Evolutionary conservation across 108 stramenopile genomes (phyloP).

Genomic region (Cylindrotheca fusiformis): DNA sequence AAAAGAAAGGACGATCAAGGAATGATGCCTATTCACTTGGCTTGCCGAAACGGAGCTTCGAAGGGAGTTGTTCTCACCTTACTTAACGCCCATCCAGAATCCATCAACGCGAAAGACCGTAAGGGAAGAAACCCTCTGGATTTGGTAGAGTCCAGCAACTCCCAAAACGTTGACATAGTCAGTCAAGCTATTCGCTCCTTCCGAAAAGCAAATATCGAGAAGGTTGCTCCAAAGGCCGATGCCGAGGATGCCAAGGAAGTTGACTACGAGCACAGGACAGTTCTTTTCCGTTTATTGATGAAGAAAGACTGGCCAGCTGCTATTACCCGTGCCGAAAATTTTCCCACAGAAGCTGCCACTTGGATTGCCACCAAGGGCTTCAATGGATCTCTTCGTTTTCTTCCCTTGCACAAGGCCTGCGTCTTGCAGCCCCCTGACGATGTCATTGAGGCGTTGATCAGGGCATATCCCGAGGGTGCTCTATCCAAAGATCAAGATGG

Average conservation of each 20-base stretch:
- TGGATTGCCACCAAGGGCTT: conserved; percentile 92
- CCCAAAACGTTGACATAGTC: conserved; percentile 82
- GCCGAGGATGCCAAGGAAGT: conserved; percentile 49
- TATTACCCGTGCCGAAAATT: conserved; percentile 44
- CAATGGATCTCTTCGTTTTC: conserved; percentile 86
- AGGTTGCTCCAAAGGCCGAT: conserved; percentile 1
- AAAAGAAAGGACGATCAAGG: conserved; percentile 88
- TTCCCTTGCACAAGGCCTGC: conserved; percentile 89
- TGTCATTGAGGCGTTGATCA: conserved; percentile 53
- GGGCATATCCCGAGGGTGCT: conserved; percentile 68
- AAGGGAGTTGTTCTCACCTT: conserved; percentile 82
- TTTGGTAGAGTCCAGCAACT: conserved; percentile 61
- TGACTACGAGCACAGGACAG: conserved; percentile 85
- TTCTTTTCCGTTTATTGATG: conserved; percentile 75
- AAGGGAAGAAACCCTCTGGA: conserved; percentile 77
- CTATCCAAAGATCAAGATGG: conserved; percentile 79
- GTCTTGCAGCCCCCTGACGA: conserved; percentile 67
- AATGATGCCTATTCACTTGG: conserved; percentile 85
- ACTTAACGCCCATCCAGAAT: conserved; percentile 65
- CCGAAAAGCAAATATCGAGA: conserved; percentile 24
- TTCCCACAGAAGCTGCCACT: conserved; percentile 75
- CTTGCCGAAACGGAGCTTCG: conserved; percentile 83
- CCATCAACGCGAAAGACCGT: conserved; percentile 62
- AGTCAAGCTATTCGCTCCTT: conserved; percentile 61
- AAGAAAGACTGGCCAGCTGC: conserved; percentile 87